These are phyloP conservation scores for Suhomyces sp. DNA, from an alignment of 805 yeast species.

Conservation along the genomic window DNA sequence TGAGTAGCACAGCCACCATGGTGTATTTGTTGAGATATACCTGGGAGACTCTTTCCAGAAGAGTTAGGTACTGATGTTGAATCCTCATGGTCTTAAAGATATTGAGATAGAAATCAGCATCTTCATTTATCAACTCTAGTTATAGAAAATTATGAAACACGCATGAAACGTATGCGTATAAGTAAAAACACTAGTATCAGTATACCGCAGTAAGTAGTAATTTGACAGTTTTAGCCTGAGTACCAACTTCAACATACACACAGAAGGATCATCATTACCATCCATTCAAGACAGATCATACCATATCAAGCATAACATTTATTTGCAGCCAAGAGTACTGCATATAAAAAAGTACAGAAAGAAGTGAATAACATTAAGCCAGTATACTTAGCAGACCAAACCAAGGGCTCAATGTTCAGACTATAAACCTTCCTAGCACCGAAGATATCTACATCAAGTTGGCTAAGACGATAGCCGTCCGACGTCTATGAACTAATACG, in stretches of 20 bases:
- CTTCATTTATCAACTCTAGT: not conserved
- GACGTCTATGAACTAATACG: not conserved
- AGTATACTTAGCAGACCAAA: not conserved
- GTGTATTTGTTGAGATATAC: constrained; percentile 66
- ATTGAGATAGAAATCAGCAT: not conserved
- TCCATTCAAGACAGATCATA: not conserved
- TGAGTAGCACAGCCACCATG: constrained; percentile 49
- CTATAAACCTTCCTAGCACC: too few species aligned
- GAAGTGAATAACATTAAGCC: not conserved
- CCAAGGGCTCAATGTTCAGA: not conserved
- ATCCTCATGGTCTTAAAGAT: not conserved
- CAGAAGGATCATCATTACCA: too few species aligned
- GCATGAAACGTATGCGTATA: not conserved
- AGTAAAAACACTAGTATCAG: not conserved
- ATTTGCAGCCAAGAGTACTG: not conserved
- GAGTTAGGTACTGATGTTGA: constrained; percentile 36
- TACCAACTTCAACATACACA: too few species aligned
- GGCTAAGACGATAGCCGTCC: not conserved
- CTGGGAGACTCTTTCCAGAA: constrained; percentile 58
- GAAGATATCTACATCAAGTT: not conserved
- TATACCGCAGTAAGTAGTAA: too few species aligned
- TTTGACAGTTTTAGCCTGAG: not conserved
- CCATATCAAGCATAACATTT: not conserved
- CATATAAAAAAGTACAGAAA: too few species aligned
- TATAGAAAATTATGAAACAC: not conserved